Conservation (phyloP, 2,329 filamentous ascomycete species). For the Fusarium euwallaceae region DNA sequence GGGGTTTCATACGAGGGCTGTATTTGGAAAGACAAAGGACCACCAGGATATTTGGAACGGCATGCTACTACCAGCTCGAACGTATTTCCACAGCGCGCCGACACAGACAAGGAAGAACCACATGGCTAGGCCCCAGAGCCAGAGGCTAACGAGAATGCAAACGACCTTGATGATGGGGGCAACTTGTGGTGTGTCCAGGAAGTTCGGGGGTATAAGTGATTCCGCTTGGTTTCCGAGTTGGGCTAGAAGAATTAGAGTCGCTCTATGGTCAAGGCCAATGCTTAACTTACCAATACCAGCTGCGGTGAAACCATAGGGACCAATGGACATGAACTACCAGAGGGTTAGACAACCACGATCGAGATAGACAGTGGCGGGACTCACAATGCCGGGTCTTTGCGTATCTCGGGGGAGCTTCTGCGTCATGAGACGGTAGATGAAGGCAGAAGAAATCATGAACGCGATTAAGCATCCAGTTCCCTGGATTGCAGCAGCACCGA, state of each 20-base stretch:
- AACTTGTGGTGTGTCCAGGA: constrained; percentile 58
- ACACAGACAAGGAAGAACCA: constrained; percentile 88
- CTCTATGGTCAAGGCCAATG: too few relatives aligned
- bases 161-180: constrained; percentile 61
- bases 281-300: constrained; percentile 54
- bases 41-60: constrained; percentile 90
- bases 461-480: constrained; percentile 69
- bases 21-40: constrained; percentile 86
- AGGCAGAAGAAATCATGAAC: constrained; percentile 87
- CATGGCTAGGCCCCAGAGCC: constrained; percentile 85
- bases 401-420: constrained; percentile 84
- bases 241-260: constrained; percentile 46
- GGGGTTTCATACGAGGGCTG: constrained; percentile 65
- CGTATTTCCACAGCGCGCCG: constrained; percentile 80
- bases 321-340: constrained; percentile 80
- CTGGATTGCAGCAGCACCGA: constrained; percentile 64
- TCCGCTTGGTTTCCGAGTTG: constrained; percentile 60
- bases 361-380: too few relatives aligned
- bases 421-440: constrained; percentile 89
- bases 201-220: constrained; percentile 58
- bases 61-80: constrained; percentile 69
- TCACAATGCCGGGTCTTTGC: constrained; percentile 79
- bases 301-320: constrained; percentile 74
- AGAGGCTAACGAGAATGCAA: constrained; percentile 75
- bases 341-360: background rate